Evolutionary conservation across 768 basidiomycete genomes (phyloP), one percentile per base, ranked within the genome.

Genomic region (Gautieria morchelliformis): DNA sequence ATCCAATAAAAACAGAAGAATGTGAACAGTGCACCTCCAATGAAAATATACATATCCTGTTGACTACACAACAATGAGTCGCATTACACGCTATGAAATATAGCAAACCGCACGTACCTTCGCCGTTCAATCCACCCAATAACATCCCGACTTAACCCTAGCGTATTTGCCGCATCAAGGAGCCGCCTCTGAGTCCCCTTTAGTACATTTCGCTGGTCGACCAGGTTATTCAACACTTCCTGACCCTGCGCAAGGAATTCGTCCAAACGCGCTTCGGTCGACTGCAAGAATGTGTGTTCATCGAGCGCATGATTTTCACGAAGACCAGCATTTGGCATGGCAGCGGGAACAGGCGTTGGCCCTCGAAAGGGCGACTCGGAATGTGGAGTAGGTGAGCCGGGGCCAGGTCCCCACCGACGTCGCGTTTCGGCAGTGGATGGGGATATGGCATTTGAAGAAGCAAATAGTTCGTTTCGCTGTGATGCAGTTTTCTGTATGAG

Each of bases 111-210:
- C 1, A 76, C 82, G 58, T 60, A 92, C 93, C 91, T 96, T 70
- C 96, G 77, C 61, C 85, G 80, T 67, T 99, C 96, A 62, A 99
- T 94, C 92, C 94, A 99, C 7, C 89, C 85, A 69, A 99, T 97
- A 35, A 95, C 94, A 67, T 95, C 81, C 59, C 93, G 78, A 69
- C 93, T 93, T 67, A 98, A 72, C 0, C 96, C 96, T 58, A 99
- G 71, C 24, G 93, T 96, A 70, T 96, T 97, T 48, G 94, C 96
- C 44, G 92, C 87, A 67, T 90, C 87, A 57, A 96, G 71, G 51
- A 99, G 70, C 55, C 89, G 78, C 63, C 83, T 79, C 67, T 91
- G 87, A 0, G 96, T 97, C n/a, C 92, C 94, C 70, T 97, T 98
- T 58, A 99, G 74, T 69, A 98, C 83, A 66, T 88, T 88, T 59